A percentile compares a stretch with the other conserved stretches of the same genome.
phyloP scores from a whole-genome alignment of 225 moss, liverwort and hornwort genomes.

The Sphagnum tenellum region DNA sequence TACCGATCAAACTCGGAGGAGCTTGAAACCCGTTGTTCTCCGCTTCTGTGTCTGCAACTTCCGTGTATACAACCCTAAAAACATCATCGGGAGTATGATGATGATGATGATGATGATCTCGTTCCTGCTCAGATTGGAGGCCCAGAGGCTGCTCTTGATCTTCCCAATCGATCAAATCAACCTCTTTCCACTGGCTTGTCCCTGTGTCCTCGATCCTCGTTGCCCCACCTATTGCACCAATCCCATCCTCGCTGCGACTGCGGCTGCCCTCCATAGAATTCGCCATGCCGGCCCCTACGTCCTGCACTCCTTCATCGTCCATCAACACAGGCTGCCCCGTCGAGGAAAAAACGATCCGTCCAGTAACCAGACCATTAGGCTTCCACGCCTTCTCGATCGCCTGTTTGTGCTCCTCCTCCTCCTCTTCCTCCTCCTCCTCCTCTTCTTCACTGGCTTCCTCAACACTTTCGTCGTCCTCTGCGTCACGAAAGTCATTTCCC shows the following conservation, averaged over 20 bases:
- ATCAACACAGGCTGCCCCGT: neutral
- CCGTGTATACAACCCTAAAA: neutral
- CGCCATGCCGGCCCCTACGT: conserved; percentile 3
- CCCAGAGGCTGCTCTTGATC: neutral
- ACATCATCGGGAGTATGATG: conserved; percentile 6
- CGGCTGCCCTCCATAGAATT: conserved; percentile 45
- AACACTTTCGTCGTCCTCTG: neutral
- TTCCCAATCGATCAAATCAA: conserved; percentile 2
- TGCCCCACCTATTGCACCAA: conserved; percentile 47
- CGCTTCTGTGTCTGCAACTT: neutral
- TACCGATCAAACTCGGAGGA: neutral
- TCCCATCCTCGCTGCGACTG: conserved; percentile 48
- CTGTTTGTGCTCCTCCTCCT: neutral
- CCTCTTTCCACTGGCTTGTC: conserved; percentile 33
- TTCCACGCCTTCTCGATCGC: neutral
- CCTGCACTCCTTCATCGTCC: neutral
- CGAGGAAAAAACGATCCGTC: neutral
- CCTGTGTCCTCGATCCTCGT: conserved; percentile 42
- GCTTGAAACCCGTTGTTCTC: neutral
- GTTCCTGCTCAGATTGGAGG: conserved; percentile 6
- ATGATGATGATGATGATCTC: neutral
- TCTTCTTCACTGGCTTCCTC: neutral
- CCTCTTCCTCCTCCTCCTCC: neutral
- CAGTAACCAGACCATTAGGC: neutral
- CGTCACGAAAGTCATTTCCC: neutral